These are phyloP conservation scores for Porphyrellus cyaneotinctus DNA, from an alignment of 768 basidiomycete genomes.

Conservation along the genomic window DNA sequence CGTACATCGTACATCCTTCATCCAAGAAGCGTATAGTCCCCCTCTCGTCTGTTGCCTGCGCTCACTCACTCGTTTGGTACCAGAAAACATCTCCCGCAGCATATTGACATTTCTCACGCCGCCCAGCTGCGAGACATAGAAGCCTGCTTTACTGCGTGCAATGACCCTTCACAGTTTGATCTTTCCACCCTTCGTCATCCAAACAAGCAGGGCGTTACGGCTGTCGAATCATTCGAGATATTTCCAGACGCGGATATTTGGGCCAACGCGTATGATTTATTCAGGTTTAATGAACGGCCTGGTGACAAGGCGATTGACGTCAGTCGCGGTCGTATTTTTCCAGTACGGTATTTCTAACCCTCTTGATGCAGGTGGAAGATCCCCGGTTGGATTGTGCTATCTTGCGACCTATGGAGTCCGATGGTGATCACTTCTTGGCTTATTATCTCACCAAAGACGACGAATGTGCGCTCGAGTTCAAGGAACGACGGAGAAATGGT, in stretches of 20 bases:
- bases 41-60: neutral
- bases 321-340: constrained; percentile 18
- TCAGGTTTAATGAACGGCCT: constrained; percentile 79
- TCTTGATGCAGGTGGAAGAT: constrained; percentile 55
- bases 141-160: constrained; percentile 58
- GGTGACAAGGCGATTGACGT: constrained; percentile 75
- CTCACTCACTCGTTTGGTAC: constrained; percentile 14
- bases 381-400: constrained; percentile 83
- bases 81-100: constrained; percentile 45
- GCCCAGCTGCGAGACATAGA: constrained; percentile 81
- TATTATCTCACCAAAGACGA: constrained; percentile 81
- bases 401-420: constrained; percentile 81
- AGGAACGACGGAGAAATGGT: constrained; percentile 46
- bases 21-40: constrained; percentile 53
- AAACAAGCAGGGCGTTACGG: constrained; percentile 68
- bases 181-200: constrained; percentile 65
- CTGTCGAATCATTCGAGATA: constrained; percentile 78
- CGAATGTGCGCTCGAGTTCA: constrained; percentile 61
- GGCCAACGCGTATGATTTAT: constrained; percentile 86
- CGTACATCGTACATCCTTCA: constrained; percentile 37
- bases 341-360: neutral
- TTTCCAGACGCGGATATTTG: constrained; percentile 83
- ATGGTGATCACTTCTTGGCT: constrained; percentile 83
- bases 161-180: constrained; percentile 55
- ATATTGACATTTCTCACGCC: constrained; percentile 66